Conservation (phyloP, 2,329 filamentous ascomycete species). For the Xylaria multiplex region DNA sequence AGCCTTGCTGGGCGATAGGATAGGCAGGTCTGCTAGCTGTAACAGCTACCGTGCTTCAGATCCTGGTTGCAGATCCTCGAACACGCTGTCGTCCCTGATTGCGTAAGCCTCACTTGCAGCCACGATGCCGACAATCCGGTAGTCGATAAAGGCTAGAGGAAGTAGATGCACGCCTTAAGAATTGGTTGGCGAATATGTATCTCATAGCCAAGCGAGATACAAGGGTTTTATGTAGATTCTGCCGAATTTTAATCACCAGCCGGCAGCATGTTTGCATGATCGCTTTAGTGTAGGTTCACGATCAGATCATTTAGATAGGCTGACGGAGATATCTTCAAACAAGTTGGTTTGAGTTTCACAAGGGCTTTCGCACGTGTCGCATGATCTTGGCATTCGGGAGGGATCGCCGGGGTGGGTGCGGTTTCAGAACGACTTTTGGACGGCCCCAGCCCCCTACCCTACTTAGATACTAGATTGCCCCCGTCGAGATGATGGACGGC, state of each 20-base stretch:
- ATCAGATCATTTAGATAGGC: conserved; percentile 30
- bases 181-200: background rate
- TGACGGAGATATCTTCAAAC: conserved; percentile 32
- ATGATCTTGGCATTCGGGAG: conserved; percentile 32
- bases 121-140: background rate
- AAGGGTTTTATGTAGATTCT: background rate
- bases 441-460: conserved; percentile 14
- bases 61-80: conserved; percentile 37
- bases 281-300: background rate
- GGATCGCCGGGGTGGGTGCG: conserved; percentile 6
- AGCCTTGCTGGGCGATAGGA: conserved; percentile 1
- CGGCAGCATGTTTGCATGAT: conserved; percentile 21
- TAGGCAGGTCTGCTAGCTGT: conserved; percentile 18
- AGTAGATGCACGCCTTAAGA: background rate
- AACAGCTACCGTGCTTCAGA: conserved; percentile 26
- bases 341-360: conserved; percentile 29
- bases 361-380: conserved; percentile 31
- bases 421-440: conserved; percentile 34
- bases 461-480: background rate
- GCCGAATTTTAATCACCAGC: conserved; percentile 4
- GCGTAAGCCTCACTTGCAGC: conserved; percentile 11
- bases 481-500: conserved; percentile 12
- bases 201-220: background rate
- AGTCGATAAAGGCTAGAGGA: background rate
- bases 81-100: conserved; percentile 16